Conservation (phyloP, 345 rosid genomes). For the Melaleuca quinquenervia region DNA sequence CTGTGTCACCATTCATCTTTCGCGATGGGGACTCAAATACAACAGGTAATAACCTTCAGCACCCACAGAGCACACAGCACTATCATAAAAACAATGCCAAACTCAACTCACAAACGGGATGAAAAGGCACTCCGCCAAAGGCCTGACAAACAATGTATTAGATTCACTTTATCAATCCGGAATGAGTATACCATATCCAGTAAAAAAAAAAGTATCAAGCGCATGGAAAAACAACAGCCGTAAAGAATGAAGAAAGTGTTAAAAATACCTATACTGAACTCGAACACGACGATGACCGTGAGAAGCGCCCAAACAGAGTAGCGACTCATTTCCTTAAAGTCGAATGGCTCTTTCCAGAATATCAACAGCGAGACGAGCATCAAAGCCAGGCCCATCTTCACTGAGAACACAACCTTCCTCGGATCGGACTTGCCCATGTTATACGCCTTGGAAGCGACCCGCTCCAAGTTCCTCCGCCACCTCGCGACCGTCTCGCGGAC, state of each 20-base stretch:
- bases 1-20: not conserved
- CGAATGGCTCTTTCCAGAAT: constrained; percentile 50
- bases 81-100: not conserved
- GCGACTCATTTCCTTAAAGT: constrained; percentile 40
- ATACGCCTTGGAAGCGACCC: constrained; percentile 36
- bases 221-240: not conserved
- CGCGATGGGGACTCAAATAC: not conserved
- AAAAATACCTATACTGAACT: constrained; percentile 72
- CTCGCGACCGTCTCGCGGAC: constrained; percentile 15
- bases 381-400: constrained; percentile 74
- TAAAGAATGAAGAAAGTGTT: not conserved
- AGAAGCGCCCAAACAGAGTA: constrained; percentile 90
- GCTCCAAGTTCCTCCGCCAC: constrained; percentile 9
- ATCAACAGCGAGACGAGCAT: constrained; percentile 57
- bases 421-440: constrained; percentile 81
- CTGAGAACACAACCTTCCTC: constrained; percentile 80
- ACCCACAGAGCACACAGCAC: not conserved
- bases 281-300: constrained; percentile 88
- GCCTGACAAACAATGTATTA: not conserved
- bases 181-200: not conserved
- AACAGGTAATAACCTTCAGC: not conserved
- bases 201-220: not conserved
- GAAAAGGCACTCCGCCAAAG: not conserved
- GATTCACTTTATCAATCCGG: not conserved
- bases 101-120: not conserved